Conservation (phyloP, 2,329 filamentous ascomycete species). For the Aspergillus nomiae region DNA sequence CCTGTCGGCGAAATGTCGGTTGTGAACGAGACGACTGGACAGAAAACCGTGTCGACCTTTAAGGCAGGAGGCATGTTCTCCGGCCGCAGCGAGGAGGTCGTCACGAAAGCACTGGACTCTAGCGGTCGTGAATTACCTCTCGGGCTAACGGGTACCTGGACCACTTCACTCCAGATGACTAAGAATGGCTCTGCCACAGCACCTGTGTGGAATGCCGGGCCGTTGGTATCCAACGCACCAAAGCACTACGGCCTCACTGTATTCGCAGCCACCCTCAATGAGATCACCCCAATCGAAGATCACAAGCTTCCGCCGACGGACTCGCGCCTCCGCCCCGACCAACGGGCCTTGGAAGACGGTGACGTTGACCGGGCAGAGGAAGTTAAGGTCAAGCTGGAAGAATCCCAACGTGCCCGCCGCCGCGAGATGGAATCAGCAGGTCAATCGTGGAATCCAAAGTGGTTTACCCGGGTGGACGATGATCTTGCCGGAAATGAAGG, state of each 20-base stretch:
- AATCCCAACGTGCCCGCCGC: slow-evolving; percentile 75
- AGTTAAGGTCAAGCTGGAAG: slow-evolving; percentile 81
- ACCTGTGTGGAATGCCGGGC: slow-evolving; percentile 75
- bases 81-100: slow-evolving; percentile 86
- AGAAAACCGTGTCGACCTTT: slow-evolving; percentile 85
- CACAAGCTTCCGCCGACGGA: slow-evolving; percentile 78
- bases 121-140: slow-evolving; percentile 67
- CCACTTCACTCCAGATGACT: slow-evolving; percentile 67
- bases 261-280: slow-evolving; percentile 85
- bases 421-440: slow-evolving; percentile 74
- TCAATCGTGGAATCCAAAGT: slow-evolving; percentile 72
- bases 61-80: slow-evolving; percentile 97
- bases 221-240: slow-evolving; percentile 74
- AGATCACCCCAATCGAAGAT: slow-evolving; percentile 79
- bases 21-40: slow-evolving; percentile 77
- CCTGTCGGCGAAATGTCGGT: slow-evolving; percentile 89
- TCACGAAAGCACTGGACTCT: slow-evolving; percentile 69
- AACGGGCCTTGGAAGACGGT: slow-evolving; percentile 79
- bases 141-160: slow-evolving; percentile 83
- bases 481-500: slow-evolving; percentile 32
- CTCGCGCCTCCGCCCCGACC: slow-evolving; percentile 80
- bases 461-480: slow-evolving; percentile 73
- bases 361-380: slow-evolving; percentile 81
- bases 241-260: slow-evolving; percentile 85
- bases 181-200: slow-evolving; percentile 64